These are phyloP conservation scores for Rhizophora mangle DNA, from an alignment of 345 rosid genomes.

Conservation along the genomic window DNA sequence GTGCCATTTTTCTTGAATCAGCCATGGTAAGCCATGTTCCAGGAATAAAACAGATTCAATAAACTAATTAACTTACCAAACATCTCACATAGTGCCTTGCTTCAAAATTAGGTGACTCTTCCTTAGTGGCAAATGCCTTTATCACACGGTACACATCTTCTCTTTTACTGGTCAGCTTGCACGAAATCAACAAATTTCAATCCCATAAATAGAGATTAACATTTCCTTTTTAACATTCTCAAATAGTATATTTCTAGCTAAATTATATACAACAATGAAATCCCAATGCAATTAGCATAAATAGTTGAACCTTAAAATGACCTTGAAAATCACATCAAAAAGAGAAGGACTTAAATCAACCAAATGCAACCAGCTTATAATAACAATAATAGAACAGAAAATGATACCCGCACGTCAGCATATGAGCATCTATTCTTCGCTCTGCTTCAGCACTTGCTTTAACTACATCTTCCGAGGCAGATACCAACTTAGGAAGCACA, in stretches of 20 bases:
- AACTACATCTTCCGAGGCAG: constrained; percentile 50
- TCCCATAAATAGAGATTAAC: constrained; percentile 3
- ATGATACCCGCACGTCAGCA: constrained; percentile 63
- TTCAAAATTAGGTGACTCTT: constrained; percentile 56
- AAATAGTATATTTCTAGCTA: too few species aligned
- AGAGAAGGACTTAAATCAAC: background rate
- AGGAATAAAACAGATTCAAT: constrained; percentile 1
- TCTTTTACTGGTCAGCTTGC: constrained; percentile 63
- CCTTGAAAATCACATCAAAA: background rate
- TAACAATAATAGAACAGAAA: constrained; percentile 2
- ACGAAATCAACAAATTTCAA: constrained; percentile 28
- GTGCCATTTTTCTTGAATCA: too few species aligned
- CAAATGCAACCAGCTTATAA: background rate
- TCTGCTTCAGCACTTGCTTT: constrained; percentile 86
- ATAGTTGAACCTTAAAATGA: background rate
- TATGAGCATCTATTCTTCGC: constrained; percentile 60
- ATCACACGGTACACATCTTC: constrained; percentile 78
- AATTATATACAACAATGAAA: too few species aligned
- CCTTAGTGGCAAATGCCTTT: constrained; percentile 60
- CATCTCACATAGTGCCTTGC: constrained; percentile 55
- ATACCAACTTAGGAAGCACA: constrained; percentile 66
- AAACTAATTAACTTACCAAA: constrained; percentile 65
- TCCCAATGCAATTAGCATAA: background rate
- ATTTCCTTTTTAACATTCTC: background rate
- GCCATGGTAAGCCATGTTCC: background rate